Conservation (phyloP, 768 basidiomycete genomes). For the Mycena rosella region DNA sequence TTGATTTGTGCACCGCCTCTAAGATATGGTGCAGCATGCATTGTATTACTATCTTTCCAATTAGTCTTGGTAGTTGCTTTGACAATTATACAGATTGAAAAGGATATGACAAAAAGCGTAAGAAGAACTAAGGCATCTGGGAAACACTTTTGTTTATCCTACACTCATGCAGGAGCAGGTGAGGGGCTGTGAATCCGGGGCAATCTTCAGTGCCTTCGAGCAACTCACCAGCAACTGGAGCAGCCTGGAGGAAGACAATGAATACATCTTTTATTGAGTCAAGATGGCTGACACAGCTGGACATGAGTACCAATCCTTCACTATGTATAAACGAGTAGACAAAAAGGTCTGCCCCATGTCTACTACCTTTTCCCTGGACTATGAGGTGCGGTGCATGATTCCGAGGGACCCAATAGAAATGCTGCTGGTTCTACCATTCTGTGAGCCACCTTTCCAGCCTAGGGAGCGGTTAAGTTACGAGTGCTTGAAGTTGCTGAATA, state of each 20-base stretch:
- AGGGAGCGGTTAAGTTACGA: background rate
- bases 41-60: too few relatives aligned
- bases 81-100: too few relatives aligned
- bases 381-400: background rate
- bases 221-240: background rate
- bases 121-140: too few relatives aligned
- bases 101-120: too few relatives aligned
- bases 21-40: too few relatives aligned
- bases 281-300: background rate
- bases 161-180: too few relatives aligned
- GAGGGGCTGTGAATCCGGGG: too few relatives aligned
- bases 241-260: background rate
- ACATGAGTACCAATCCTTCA: background rate
- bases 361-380: background rate
- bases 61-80: too few relatives aligned
- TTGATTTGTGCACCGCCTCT: too few relatives aligned
- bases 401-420: background rate
- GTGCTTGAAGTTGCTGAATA: background rate
- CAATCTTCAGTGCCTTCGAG: too few relatives aligned
- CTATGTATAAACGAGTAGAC: background rate
- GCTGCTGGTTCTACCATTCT: background rate
- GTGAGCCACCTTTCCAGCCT: background rate
- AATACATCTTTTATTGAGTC: background rate
- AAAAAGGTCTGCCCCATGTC: background rate
- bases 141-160: too few relatives aligned